Percentiles rank a stretch among this genome's conserved stretches.
Evolutionary conservation across 345 rosid species (phyloP).

Genomic region (Eucalyptus caleyi): DNA sequence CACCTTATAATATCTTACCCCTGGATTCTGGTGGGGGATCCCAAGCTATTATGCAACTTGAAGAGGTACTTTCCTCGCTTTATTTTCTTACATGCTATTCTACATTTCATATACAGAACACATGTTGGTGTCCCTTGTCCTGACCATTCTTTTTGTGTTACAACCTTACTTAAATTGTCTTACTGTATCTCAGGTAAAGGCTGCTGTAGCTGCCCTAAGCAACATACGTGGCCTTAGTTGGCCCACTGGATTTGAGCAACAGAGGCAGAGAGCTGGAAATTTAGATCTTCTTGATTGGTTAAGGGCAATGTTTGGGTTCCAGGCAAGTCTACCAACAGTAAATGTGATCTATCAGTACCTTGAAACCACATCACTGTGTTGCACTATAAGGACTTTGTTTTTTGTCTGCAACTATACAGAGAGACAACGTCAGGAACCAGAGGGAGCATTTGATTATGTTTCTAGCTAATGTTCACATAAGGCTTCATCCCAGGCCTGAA

Average conservation of each 20-base stretch:
- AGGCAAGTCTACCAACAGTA: slow-evolving; percentile 35
- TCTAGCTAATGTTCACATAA: slow-evolving; percentile 76
- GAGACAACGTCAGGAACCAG: slow-evolving; percentile 90
- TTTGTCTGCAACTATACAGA: slow-evolving; percentile 23
- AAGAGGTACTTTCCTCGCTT: slow-evolving; percentile 42
- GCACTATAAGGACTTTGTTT: neutral
- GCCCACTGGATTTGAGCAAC: slow-evolving; percentile 82
- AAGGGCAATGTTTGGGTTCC: slow-evolving; percentile 96
- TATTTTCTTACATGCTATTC: neutral
- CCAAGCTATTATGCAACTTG: slow-evolving; percentile 90
- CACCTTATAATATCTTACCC: slow-evolving; percentile 96
- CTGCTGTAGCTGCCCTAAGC: slow-evolving; percentile 83
- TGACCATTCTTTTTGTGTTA: neutral
- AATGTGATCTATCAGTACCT: neutral
- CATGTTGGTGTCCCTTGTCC: neutral
- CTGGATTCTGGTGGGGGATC: slow-evolving; percentile 94
- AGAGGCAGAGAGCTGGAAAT: slow-evolving; percentile 77
- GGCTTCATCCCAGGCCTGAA: slow-evolving; percentile 84
- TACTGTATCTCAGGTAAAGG: slow-evolving; percentile 56
- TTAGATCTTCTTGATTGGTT: slow-evolving; percentile 94
- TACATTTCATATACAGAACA: neutral
- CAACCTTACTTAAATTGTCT: neutral
- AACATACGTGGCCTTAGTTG: slow-evolving; percentile 83
- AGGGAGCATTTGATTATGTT: slow-evolving; percentile 90
- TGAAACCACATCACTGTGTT: neutral